These are phyloP conservation scores for Trametes sanguinea DNA, from an alignment of 768 basidiomycete genomes.

Conservation along the genomic window DNA sequence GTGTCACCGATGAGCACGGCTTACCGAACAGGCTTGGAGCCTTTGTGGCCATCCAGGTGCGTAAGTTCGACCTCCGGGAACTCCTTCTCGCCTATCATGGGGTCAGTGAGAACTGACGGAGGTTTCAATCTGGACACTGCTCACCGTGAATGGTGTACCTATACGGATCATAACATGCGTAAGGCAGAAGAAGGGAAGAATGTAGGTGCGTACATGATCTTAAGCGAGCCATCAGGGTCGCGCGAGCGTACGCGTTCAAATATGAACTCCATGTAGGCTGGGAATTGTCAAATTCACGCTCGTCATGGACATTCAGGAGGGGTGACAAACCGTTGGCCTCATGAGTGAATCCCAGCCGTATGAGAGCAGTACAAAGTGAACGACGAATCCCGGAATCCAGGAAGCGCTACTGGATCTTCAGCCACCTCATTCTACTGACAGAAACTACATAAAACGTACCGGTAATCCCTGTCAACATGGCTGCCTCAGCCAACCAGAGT, in stretches of 20 bases:
- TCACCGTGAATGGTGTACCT: slow-evolving; percentile 88
- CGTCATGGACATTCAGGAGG: slow-evolving; percentile 3
- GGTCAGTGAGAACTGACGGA: too few relatives aligned
- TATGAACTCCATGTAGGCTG: slow-evolving; percentile 91
- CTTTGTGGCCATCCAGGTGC: slow-evolving; percentile 89
- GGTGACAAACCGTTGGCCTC: slow-evolving; percentile 76
- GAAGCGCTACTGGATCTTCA: slow-evolving; percentile 51
- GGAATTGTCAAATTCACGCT: not conserved
- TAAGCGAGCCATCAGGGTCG: slow-evolving; percentile 88
- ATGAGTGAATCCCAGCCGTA: slow-evolving; percentile 90
- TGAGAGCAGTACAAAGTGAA: slow-evolving; percentile 95
- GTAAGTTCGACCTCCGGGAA: slow-evolving; percentile 78
- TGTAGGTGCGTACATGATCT: slow-evolving; percentile 71
- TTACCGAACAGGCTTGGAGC: slow-evolving; percentile 76
- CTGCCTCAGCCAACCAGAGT: too few relatives aligned
- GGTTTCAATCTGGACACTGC: not conserved
- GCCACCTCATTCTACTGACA: too few relatives aligned
- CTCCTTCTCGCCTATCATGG: slow-evolving; percentile 57
- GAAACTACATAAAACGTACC: not conserved
- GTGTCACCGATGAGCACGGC: not conserved
- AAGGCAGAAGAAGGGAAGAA: not conserved
- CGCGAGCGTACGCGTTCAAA: slow-evolving; percentile 78
- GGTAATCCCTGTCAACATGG: slow-evolving; percentile 15
- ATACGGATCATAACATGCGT: too few relatives aligned
- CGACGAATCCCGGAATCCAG: slow-evolving; percentile 94